These are phyloP conservation scores for Metschnikowia orientalis DNA, from an alignment of 805 yeast genomes.

Conservation along the genomic window DNA sequence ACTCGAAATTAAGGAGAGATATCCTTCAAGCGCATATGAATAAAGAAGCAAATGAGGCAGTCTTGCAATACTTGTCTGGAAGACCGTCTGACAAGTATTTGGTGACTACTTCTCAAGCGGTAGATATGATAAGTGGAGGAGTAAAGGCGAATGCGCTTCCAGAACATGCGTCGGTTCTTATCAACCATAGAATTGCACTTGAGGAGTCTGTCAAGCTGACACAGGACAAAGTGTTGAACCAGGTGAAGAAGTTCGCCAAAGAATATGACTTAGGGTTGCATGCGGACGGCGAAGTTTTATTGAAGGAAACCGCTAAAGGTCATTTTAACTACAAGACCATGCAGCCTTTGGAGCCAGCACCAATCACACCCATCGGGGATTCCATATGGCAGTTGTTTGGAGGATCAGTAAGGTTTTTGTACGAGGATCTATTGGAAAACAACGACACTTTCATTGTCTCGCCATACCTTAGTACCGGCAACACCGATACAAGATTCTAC, in stretches of 20 bases:
- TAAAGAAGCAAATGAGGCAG: slow-evolving; percentile 31
- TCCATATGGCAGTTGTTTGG: slow-evolving; percentile 49
- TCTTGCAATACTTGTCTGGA: slow-evolving; percentile 29
- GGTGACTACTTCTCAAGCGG: slow-evolving; percentile 46
- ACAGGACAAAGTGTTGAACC: slow-evolving; percentile 27
- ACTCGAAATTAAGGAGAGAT: slow-evolving; percentile 27
- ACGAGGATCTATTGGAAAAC: slow-evolving; percentile 47
- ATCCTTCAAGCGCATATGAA: slow-evolving; percentile 38
- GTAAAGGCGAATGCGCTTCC: slow-evolving; percentile 50
- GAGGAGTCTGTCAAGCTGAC: slow-evolving; percentile 28
- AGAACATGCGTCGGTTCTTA: slow-evolving; percentile 39
- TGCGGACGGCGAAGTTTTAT: slow-evolving; percentile 23
- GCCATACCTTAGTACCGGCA: slow-evolving; percentile 51
- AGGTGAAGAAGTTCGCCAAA: slow-evolving; percentile 30
- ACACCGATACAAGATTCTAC: slow-evolving; percentile 58
- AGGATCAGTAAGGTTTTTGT: slow-evolving; percentile 59
- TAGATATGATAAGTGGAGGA: slow-evolving; percentile 46
- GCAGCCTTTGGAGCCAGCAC: slow-evolving; percentile 40
- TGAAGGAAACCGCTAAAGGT: slow-evolving; percentile 25
- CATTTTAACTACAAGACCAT: slow-evolving; percentile 22
- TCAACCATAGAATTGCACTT: slow-evolving; percentile 45
- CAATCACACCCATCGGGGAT: slow-evolving; percentile 39
- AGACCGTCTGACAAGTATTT: slow-evolving; percentile 30
- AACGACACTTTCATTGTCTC: slow-evolving; percentile 22
- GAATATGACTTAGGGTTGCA: slow-evolving; percentile 35